These are phyloP conservation scores for Cladosporium velox DNA, from an alignment of 2,329 filamentous ascomycete genomes.

Conservation along the genomic window DNA sequence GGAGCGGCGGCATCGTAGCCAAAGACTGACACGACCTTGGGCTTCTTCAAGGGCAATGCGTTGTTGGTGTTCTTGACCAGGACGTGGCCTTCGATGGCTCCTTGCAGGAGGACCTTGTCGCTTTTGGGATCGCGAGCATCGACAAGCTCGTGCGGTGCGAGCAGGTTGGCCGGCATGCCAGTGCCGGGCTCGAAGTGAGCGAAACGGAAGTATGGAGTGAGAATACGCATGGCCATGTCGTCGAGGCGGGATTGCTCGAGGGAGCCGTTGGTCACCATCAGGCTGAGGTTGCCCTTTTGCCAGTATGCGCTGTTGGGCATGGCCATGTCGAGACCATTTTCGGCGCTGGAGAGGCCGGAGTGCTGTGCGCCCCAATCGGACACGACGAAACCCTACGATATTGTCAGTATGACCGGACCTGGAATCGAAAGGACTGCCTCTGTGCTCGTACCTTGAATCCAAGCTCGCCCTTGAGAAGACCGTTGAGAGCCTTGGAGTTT, in stretches of 20 bases:
- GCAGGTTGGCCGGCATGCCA: constrained; percentile 12
- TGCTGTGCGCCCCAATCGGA: constrained; percentile 47
- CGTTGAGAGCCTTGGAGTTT: constrained; percentile 62
- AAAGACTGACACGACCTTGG: constrained; percentile 54
- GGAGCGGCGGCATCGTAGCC: constrained; percentile 33
- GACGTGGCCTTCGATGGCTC: constrained; percentile 57
- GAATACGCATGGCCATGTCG: constrained; percentile 38
- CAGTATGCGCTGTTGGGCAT: constrained; percentile 30
- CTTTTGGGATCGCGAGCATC: constrained; percentile 56
- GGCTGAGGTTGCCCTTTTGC: constrained; percentile 29
- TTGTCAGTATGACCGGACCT: not conserved
- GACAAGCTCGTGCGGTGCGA: constrained; percentile 51
- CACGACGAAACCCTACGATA: constrained; percentile 47
- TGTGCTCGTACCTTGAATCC: constrained; percentile 29
- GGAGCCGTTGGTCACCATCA: constrained; percentile 38
- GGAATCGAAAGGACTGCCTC: too few relatives aligned
- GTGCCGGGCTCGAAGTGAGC: constrained; percentile 30
- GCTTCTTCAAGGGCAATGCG: constrained; percentile 54
- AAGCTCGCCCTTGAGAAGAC: constrained; percentile 65
- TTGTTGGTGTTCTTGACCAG: constrained; percentile 62
- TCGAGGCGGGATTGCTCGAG: constrained; percentile 35
- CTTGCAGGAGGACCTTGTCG: constrained; percentile 52
- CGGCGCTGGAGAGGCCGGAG: constrained; percentile 31
- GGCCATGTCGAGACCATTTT: constrained; percentile 37
- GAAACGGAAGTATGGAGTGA: constrained; percentile 30